Evolutionary conservation across 768 basidiomycete species (phyloP), one percentile per base, ranked within the genome.

Genomic region (Tricholoma sp.): DNA sequence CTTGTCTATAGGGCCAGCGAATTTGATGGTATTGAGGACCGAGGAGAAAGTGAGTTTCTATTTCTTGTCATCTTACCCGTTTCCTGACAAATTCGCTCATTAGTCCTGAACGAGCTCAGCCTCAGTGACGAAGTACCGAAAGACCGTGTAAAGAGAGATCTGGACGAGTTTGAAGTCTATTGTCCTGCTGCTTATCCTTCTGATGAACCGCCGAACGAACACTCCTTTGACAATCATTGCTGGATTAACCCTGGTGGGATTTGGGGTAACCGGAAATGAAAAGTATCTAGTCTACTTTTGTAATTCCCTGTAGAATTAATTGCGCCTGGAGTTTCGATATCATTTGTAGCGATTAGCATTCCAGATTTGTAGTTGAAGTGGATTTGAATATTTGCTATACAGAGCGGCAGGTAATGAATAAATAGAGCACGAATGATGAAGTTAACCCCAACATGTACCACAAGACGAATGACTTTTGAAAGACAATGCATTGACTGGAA

Each of bases 171-270:
- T 6, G 59, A 64, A 22, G 57, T 66, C n/a, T 60, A 63, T 11
- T 63, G 61, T n/a, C 66, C 65, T 21, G 34, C 57, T 9, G 50
- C 59, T 7, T 49, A 58, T 50, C 57, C 59, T 18, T 59, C 61
- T 39, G 57, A 62, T 2, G 46, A 4, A 27, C 8, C 16, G 35
- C 55, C 46, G 10, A 50, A 2, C 27, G 57, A 52, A 27, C 12
- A 10, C 27, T 39, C 21, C 5, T 43, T 46, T 16, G 24, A 22
- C 27, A 63, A 66, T 19, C 63, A 69, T 56, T 62, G 66, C 8
- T 72, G 67, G 71, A 59, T 71, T 22, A 71, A 70, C 50, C 70
- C 70, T 12, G 27, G 22, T 4, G 66, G 68, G 2, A 60, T 67
- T n/a, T 71, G 66, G 67, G 67, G 64, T 31, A 29, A 22, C 14